Conservation (phyloP, 176 grass and related monocot species). For the Triticum monococcum region DNA sequence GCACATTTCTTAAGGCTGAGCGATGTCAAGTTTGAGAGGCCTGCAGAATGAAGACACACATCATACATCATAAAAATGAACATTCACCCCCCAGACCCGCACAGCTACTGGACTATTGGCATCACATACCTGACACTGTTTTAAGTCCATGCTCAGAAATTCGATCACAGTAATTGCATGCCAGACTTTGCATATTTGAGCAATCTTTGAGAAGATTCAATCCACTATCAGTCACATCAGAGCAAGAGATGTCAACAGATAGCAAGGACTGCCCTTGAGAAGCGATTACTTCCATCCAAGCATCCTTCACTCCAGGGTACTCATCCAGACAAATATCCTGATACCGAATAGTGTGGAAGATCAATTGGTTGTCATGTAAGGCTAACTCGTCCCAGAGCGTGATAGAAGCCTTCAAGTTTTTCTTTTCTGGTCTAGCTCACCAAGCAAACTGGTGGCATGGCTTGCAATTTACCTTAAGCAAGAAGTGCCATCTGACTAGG, state of each 20-base stretch:
- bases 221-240: constrained; percentile 84
- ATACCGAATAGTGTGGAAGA: neutral
- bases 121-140: constrained; percentile 64
- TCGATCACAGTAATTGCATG: constrained; percentile 85
- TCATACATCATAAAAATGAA: neutral
- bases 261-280: constrained; percentile 89
- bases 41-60: constrained; percentile 45
- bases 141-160: constrained; percentile 78
- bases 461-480: neutral
- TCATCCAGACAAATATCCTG: constrained; percentile 93
- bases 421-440: neutral
- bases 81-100: neutral
- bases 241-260: constrained; percentile 90
- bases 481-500: neutral
- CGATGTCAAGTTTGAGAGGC: constrained; percentile 76
- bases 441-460: neutral
- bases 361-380: neutral
- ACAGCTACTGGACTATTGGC: neutral
- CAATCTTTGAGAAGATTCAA: constrained; percentile 78
- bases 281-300: constrained; percentile 84
- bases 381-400: neutral
- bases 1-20: constrained; percentile 85
- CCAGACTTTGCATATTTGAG: constrained; percentile 63
- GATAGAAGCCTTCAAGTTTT: constrained; percentile 11
- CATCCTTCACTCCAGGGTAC: constrained; percentile 87